Base-by-base conservation (phyloP, 805 yeast species). In the Starmerella bombi region DNA sequence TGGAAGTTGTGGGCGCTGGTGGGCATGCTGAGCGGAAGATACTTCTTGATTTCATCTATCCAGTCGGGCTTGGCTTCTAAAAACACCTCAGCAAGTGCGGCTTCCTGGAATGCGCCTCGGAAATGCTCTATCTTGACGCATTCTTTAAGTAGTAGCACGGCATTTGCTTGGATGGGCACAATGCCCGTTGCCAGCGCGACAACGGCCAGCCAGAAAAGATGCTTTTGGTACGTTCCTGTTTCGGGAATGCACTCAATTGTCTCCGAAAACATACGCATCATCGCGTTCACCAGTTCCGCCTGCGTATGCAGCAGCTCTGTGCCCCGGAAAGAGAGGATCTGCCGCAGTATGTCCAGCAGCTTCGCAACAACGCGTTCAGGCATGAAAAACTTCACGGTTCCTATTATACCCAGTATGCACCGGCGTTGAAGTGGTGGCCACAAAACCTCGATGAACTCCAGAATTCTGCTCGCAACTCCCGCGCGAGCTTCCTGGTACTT, bases 211-310 rank as follows among this genome's bases (percentile, higher is more conserved):
- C 47, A 44, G 22, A 44, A 44, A 17, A 44, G 20, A 16, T 34
- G 36, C n/a, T 23, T 33, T 10, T 34, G 42, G 17, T 33, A 35
- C 3, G n/a, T 28, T 7, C 42, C 37, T 3, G 39, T 8, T 7
- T 42, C 46, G 2, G 47, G 46, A 12, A 44, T 23, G 25, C 47
- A 41, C 20, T 44, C 47, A 14, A 41, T 16, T 3, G 45, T 32
- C 20, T 27, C 41, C 4, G 39, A 12, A 25, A 41, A 44, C 44
- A 44, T 40, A 2, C 46, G 35, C 20, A 44, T 27, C 14, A n/a
- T 25, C 3, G 37, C 29, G 18, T 23, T 10, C 7, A 29, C 14
- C 17, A 44, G 39, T 3, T 14, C 42, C 3, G 44, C 36, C 18
- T 31, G 42, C 4, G 35, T 18, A 5, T 7, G 14, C 20, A 34